phyloP scores from a whole-genome alignment of 163 green algal species.

The Scenedesmus sp. region DNA sequence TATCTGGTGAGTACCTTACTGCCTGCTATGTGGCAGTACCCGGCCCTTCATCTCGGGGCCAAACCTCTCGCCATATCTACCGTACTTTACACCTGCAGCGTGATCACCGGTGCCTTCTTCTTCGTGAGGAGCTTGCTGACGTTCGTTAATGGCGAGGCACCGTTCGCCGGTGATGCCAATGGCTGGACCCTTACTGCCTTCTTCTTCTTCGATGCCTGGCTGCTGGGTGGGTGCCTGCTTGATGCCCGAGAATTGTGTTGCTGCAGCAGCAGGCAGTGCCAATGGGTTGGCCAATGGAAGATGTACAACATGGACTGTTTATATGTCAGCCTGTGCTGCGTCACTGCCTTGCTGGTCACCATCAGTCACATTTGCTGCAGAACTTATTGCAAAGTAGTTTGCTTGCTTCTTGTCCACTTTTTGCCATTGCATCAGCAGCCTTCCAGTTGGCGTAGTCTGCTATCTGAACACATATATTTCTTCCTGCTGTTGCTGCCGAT shows the following conservation, averaged over 20 bases:
- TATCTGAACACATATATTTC: no score
- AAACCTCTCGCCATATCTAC: not conserved
- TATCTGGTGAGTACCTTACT: conserved; percentile 47
- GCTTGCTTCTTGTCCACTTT: not conserved
- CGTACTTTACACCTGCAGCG: not conserved
- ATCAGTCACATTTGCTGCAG: not conserved
- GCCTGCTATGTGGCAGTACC: not conserved
- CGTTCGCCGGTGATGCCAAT: conserved; percentile 51
- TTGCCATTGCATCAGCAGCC: no score
- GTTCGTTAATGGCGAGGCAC: conserved; percentile 50
- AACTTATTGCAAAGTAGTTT: no score
- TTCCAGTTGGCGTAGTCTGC: no score
- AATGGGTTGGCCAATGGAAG: no score
- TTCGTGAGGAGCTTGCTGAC: conserved; percentile 63
- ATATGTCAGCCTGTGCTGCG: no score
- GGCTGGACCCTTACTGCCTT: conserved; percentile 67
- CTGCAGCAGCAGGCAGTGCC: not conserved
- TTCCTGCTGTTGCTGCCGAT: not conserved
- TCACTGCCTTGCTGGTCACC: no score
- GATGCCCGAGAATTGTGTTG: not conserved
- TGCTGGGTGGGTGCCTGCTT: conserved; percentile 60
- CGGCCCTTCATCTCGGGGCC: not conserved
- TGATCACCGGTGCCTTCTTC: conserved; percentile 66
- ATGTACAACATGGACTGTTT: not conserved
- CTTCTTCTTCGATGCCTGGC: conserved; percentile 71